Conservation (phyloP, 192 early-diverging fungal species). For the Jimgerdemannia lactiflua region DNA sequence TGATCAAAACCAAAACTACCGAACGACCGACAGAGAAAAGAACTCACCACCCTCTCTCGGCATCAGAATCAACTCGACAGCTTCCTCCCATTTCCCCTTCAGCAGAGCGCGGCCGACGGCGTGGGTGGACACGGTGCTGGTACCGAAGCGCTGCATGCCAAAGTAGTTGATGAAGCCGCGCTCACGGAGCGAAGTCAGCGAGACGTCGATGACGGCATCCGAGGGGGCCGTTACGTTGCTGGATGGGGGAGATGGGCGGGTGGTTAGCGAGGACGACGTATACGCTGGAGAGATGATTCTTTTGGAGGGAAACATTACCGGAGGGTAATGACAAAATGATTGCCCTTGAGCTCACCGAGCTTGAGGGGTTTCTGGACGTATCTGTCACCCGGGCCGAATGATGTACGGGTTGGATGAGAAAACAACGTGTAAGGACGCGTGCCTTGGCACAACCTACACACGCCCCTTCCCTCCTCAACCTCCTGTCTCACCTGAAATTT, state of each 20-base stretch:
- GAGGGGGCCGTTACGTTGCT: conserved; percentile 51
- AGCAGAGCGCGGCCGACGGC: conserved; percentile 76
- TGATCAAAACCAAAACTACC: no score
- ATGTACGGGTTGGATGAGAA: conserved; percentile 1
- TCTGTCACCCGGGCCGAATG: conserved; percentile 23
- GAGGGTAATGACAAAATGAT: conserved; percentile 86
- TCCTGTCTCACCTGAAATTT: conserved; percentile 57
- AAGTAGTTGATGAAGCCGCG: conserved; percentile 97
- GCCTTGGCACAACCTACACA: background rate
- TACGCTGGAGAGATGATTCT: background rate
- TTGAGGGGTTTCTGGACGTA: conserved; percentile 61
- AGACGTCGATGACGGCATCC: conserved; percentile 41
- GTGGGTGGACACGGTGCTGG: conserved; percentile 75
- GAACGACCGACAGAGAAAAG: background rate
- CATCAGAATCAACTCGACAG: conserved; percentile 77
- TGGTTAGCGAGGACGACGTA: background rate
- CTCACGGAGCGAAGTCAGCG: conserved; percentile 62
- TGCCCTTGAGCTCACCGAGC: conserved; percentile 86
- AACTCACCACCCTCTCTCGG: conserved; percentile 69
- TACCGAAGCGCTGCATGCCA: conserved; percentile 94
- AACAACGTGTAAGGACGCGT: no score
- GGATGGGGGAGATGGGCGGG: background rate
- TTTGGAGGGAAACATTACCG: conserved; percentile 35
- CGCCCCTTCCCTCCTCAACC: background rate
- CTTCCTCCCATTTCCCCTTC: conserved; percentile 64